These are phyloP conservation scores for Beauveria sp. DNA, from an alignment of 2,329 filamentous ascomycete species.

Conservation along the genomic window DNA sequence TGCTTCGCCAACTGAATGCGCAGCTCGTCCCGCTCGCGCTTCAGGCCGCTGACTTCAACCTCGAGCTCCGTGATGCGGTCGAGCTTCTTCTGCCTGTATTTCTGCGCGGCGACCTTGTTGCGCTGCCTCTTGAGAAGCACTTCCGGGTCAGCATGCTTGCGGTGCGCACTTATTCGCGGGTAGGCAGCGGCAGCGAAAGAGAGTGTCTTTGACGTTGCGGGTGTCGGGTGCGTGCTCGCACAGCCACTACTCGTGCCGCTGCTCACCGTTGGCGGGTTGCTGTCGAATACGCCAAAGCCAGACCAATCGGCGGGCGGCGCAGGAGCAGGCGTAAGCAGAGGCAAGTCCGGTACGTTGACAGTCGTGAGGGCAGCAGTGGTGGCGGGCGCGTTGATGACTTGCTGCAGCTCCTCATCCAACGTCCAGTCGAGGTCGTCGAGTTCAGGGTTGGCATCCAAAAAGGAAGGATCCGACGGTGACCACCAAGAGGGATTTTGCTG, in stretches of 20 bases:
- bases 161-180: not conserved
- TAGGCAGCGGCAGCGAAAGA: not conserved
- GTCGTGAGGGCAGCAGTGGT: not conserved
- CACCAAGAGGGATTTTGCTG: not conserved
- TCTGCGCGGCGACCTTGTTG: constrained; percentile 55
- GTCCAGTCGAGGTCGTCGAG: constrained; percentile 1
- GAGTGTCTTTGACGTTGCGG: not conserved
- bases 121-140: constrained; percentile 43
- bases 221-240: not conserved
- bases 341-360: not conserved
- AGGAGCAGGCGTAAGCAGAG: not conserved
- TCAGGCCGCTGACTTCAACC: constrained; percentile 41
- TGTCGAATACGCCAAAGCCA: constrained; percentile 9
- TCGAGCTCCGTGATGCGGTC: constrained; percentile 53
- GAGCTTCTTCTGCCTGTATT: constrained; percentile 56
- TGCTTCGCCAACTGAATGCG: constrained; percentile 47
- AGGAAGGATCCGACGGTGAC: not conserved
- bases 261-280: not conserved
- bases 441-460: not conserved
- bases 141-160: constrained; percentile 11
- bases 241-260: not conserved
- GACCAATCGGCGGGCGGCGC: not conserved
- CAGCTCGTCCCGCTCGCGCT: constrained; percentile 48
- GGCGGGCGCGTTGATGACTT: not conserved
- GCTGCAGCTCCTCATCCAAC: constrained; percentile 3